phyloP scores from a whole-genome alignment of 225 moss, liverwort and hornwort species.

The Marchantia paleacea region DNA sequence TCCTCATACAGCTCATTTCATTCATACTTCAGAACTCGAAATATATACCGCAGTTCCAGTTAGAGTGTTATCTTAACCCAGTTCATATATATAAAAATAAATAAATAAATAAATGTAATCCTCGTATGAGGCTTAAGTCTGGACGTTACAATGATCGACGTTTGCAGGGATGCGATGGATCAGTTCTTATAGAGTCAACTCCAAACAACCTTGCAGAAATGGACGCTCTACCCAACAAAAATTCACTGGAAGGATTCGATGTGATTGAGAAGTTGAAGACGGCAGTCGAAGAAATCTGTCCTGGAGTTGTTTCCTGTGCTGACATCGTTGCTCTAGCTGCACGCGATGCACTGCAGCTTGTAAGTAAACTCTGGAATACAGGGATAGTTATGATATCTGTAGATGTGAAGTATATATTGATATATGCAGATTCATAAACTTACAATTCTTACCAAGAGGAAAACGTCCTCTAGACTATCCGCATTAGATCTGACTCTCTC shows the following conservation, averaged over 20 bases:
- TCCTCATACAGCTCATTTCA: not conserved
- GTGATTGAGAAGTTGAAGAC: conserved; percentile 38
- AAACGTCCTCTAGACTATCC: too few relatives aligned
- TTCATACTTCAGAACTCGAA: not conserved
- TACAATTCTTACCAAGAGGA: too few relatives aligned
- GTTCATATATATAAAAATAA: not conserved
- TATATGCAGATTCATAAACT: too few relatives aligned
- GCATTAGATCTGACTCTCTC: not conserved
- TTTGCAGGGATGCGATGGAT: conserved; percentile 46
- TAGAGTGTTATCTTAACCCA: not conserved
- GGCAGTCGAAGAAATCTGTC: conserved; percentile 44
- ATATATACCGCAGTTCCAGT: not conserved
- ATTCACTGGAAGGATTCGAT: not conserved
- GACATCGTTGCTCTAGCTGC: conserved; percentile 42
- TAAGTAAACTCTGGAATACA: not conserved
- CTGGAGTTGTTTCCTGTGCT: conserved; percentile 42
- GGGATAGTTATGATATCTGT: not conserved
- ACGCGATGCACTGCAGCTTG: not conserved
- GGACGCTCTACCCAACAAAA: not conserved
- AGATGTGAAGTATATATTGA: not conserved
- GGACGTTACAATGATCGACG: too few relatives aligned
- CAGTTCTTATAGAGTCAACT: conserved; percentile 31
- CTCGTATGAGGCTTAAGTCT: too few relatives aligned
- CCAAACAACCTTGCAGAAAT: conserved; percentile 26
- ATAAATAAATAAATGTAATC: not conserved